Conservation (phyloP, 257 asterid species). For the Lycium ferocissimum region DNA sequence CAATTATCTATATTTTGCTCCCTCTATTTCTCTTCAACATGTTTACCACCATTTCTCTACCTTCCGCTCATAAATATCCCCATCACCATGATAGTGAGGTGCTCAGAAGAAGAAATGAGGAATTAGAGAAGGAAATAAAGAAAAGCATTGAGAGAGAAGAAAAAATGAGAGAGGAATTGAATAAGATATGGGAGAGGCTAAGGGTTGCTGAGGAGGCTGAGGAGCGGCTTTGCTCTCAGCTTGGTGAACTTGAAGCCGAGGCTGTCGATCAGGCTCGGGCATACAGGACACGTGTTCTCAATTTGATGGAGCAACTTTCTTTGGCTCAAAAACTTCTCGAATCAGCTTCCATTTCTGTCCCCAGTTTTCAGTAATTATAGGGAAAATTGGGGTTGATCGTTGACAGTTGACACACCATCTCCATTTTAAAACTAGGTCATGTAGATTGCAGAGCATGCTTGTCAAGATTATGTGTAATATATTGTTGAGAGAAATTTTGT, state of each 20-base stretch:
- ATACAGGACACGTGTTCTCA: constrained; percentile 50
- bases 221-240: constrained; percentile 83
- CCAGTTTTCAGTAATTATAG: constrained; percentile 30
- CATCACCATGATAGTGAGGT: constrained; percentile 37
- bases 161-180: constrained; percentile 55
- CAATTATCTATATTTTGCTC: neutral
- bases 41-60: constrained; percentile 56
- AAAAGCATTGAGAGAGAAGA: constrained; percentile 67
- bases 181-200: constrained; percentile 50
- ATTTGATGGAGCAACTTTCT: constrained; percentile 61
- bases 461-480: too few species aligned
- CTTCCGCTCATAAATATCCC: constrained; percentile 31
- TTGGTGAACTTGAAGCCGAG: constrained; percentile 90
- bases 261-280: constrained; percentile 68
- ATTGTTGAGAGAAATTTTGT: too few species aligned
- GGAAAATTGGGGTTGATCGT: neutral
- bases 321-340: constrained; percentile 46
- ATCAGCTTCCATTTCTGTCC: constrained; percentile 38
- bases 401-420: too few species aligned
- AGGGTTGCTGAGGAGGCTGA: constrained; percentile 89
- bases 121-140: constrained; percentile 66
- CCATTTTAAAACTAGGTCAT: too few species aligned
- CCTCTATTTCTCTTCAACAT: constrained; percentile 27
- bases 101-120: constrained; percentile 70
- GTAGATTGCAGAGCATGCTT: too few species aligned